Evolutionary conservation across 768 basidiomycete species (phyloP).

Genomic region (Thelephora ganbajun): DNA sequence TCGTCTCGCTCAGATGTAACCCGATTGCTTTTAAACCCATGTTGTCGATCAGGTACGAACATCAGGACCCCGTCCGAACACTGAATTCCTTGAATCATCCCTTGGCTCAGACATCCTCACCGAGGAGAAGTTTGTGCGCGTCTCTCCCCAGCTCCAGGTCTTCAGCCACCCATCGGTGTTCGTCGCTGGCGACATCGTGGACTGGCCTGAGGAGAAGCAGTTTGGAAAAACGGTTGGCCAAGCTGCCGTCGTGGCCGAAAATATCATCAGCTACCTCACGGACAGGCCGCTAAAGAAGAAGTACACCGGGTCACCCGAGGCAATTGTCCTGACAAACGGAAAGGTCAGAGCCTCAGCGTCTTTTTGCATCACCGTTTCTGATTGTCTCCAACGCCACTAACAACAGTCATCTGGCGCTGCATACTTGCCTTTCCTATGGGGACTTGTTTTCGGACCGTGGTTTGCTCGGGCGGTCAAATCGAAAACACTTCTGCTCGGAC

Average conservation of each 20-base stretch:
- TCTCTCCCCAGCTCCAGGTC: slow-evolving; percentile 46
- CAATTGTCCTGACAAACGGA: slow-evolving; percentile 39
- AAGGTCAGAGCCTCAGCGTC: slow-evolving; percentile 22
- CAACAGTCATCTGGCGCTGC: slow-evolving; percentile 8
- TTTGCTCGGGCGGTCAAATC: slow-evolving; percentile 12
- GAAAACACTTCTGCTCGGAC: not conserved
- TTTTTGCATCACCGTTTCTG: not conserved
- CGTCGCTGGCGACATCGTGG: slow-evolving; percentile 52
- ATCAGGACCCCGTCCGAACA: slow-evolving; percentile 29
- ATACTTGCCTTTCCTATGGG: slow-evolving; percentile 18
- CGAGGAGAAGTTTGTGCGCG: slow-evolving; percentile 30
- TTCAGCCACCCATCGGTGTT: slow-evolving; percentile 37
- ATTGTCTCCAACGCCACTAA: not conserved
- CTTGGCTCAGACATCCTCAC: slow-evolving; percentile 25
- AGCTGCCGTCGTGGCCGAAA: slow-evolving; percentile 27
- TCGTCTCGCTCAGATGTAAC: not conserved
- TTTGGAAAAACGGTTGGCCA: slow-evolving; percentile 33
- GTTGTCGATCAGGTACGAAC: slow-evolving; percentile 13
- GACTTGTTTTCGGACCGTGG: slow-evolving; percentile 16
- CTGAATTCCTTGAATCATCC: slow-evolving; percentile 27
- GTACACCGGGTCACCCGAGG: slow-evolving; percentile 36
- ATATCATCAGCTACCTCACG: slow-evolving; percentile 31
- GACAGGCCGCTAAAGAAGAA: slow-evolving; percentile 21
- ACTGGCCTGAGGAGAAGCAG: slow-evolving; percentile 52
- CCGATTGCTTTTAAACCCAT: not conserved